Evolutionary conservation across 208 protist species (phyloP).

Genomic region (Phytomonas francai): DNA sequence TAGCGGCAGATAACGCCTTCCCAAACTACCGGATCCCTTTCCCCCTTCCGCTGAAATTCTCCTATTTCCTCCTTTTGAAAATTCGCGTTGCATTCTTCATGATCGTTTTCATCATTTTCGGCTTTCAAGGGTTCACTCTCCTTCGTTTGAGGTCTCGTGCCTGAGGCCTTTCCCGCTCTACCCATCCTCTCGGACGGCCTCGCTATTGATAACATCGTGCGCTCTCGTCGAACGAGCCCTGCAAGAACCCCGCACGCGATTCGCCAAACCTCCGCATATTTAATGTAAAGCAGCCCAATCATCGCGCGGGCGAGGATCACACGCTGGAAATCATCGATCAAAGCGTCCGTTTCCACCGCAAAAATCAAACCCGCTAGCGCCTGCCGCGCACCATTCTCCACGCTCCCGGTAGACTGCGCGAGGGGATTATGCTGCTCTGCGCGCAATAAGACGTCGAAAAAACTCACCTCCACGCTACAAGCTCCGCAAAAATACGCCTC

Average conservation of each 20-base stretch:
- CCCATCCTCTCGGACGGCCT: background rate
- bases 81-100: background rate
- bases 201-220: conserved; percentile 17
- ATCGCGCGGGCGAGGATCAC: conserved; percentile 61
- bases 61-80: conserved; percentile 5
- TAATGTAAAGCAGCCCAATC: conserved; percentile 75
- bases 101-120: background rate
- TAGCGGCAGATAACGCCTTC: conserved; percentile 47
- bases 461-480: conserved; percentile 13
- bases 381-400: conserved; percentile 56
- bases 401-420: conserved; percentile 31
- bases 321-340: conserved; percentile 44
- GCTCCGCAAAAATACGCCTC: conserved; percentile 14
- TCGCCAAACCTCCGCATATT: conserved; percentile 68
- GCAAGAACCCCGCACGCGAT: conserved; percentile 52
- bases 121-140: background rate
- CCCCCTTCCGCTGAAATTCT: background rate
- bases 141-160: background rate
- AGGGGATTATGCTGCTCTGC: conserved; percentile 73
- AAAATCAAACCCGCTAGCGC: conserved; percentile 56
- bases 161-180: background rate
- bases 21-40: conserved; percentile 64
- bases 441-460: conserved; percentile 25
- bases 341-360: conserved; percentile 36
- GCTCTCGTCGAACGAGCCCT: conserved; percentile 47